Conservation (phyloP, 345 rosid species). For the Eutrema yunnanense region DNA sequence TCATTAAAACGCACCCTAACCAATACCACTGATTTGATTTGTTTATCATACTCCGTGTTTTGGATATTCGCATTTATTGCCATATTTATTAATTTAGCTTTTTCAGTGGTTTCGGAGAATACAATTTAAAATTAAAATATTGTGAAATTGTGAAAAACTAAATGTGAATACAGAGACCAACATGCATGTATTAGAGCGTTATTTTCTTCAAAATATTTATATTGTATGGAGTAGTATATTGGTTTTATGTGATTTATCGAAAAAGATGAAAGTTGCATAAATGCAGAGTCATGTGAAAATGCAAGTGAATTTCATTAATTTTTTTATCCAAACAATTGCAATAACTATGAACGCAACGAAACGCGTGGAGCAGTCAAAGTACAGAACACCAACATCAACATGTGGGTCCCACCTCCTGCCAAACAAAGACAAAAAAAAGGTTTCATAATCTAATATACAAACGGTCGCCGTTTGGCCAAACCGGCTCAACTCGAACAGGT, state of each 20-base stretch:
- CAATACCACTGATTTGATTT: background rate
- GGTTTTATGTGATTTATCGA: background rate
- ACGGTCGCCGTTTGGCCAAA: too few relatives aligned
- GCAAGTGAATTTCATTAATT: background rate
- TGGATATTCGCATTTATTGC: background rate
- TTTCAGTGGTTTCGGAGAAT: background rate
- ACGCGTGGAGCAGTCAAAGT: slow-evolving; percentile 3
- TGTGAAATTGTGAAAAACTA: background rate
- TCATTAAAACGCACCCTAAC: background rate
- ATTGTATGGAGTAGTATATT: background rate
- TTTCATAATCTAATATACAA: background rate
- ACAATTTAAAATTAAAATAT: background rate
- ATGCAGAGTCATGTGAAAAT: slow-evolving; percentile 18
- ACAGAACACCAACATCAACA: background rate
- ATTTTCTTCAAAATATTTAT: background rate
- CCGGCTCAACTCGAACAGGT: background rate
- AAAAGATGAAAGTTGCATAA: background rate
- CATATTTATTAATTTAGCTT: background rate
- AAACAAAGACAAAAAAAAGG: background rate
- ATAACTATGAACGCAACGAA: background rate
- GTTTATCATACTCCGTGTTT: background rate
- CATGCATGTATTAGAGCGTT: background rate
- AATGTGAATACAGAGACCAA: background rate
- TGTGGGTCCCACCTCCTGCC: slow-evolving; percentile 1
- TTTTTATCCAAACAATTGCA: background rate